These are phyloP conservation scores for Kwoniella bestiolae DNA, from an alignment of 768 basidiomycete species.

Conservation along the genomic window DNA sequence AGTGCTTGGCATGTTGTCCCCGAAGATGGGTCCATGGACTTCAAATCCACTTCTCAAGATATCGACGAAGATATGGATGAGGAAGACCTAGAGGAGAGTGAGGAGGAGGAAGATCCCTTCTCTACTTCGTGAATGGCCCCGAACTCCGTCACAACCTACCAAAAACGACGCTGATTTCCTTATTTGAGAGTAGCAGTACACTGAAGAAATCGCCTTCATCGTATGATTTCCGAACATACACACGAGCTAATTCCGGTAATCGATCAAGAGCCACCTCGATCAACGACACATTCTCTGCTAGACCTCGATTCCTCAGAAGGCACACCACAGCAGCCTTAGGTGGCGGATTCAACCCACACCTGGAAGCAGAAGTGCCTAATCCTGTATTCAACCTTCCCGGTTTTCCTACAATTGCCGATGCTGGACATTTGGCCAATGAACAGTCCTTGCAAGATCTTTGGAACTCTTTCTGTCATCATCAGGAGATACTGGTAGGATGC, in stretches of 20 bases:
- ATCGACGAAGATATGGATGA: constrained; percentile 69
- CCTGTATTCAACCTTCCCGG: constrained; percentile 77
- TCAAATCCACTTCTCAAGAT: constrained; percentile 60
- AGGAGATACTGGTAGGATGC: constrained; percentile 78
- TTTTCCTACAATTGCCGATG: constrained; percentile 86
- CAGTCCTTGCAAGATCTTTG: constrained; percentile 61
- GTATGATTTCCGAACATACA: constrained; percentile 7
- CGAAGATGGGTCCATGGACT: constrained; percentile 79
- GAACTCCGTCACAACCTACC: constrained; percentile 65
- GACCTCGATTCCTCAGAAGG: constrained; percentile 20
- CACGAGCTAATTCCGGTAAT: constrained; percentile 4
- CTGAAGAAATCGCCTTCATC: constrained; percentile 71
- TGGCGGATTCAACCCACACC: neutral
- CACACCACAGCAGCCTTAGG: constrained; percentile 29
- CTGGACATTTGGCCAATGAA: constrained; percentile 62
- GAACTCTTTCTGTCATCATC: constrained; percentile 89
- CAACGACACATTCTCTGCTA: constrained; percentile 7
- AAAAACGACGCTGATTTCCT: constrained; percentile 61
- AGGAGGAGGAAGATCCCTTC: constrained; percentile 69
- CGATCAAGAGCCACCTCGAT: constrained; percentile 18
- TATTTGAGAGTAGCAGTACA: constrained; percentile 65
- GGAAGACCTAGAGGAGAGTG: constrained; percentile 81
- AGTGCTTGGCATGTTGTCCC: constrained; percentile 39
- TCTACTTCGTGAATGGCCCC: constrained; percentile 76
- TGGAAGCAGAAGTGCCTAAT: neutral